Evolutionary conservation across 2,329 filamentous ascomycete genomes (phyloP), one percentile per base, ranked within the genome.

Genomic region (Aspergillus pseudotamarii): DNA sequence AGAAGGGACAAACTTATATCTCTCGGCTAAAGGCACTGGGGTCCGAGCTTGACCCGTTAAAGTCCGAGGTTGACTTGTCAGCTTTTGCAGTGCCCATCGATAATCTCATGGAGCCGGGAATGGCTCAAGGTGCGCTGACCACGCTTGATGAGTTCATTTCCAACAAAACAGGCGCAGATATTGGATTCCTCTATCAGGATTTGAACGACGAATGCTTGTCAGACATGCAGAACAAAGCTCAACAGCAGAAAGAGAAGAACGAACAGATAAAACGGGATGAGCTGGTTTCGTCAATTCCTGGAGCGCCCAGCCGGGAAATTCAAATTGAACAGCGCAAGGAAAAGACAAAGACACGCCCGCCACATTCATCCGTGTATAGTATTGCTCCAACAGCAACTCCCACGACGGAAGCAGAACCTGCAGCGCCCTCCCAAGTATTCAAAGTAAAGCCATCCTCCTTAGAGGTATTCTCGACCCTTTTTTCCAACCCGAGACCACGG

Each of bases 321-420:
- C 66, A 62, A 11, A 63, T 80, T 1, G 70, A 81, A 60, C 69
- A 78, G 50, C 76, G 77, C 28, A 75, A 68, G 26, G 62, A 78
- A 46, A 84, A 83, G 63, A 74, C 80, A 50, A 85, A 83, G 72
- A 83, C 81, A 0, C 78, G 82, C 0, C 79, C 64, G 2, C 36
- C 34, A 76, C 68, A 79, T 30, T 75, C 76, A 1, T 80, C 78
- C 0, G 58, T 70, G 0, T 43, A 51, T 10, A 51, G 48, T 12
- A 51, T 51, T 10, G 14, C 28, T 1, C 23, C 28, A 51, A 51
- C 26, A 19, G 16, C 12, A 28, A 12, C 23, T n/a, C 9, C 48
- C 3, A 2, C 48, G 1, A 32, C n/a, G 16, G 26, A 51, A 11
- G 0, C 28, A 12, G 26, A n/a, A 32, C 4, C 12, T 9, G 26